Conservation (phyloP, 805 yeast species). For the Zygosaccharomyces rouxii region DNA sequence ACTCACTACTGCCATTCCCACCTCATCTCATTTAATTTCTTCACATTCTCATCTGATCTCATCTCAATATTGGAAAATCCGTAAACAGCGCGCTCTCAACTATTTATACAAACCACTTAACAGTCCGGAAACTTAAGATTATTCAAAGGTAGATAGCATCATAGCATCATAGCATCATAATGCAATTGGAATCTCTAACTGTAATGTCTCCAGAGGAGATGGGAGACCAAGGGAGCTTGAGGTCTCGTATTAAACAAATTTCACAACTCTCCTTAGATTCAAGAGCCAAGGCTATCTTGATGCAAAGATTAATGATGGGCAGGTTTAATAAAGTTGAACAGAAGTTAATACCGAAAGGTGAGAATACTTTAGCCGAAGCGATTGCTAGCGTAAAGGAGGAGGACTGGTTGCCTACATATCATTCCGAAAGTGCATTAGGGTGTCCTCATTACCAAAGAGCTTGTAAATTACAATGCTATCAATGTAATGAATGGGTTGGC, state of each 20-base stretch:
- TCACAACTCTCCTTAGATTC: constrained; percentile 15
- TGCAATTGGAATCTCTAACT: constrained; percentile 11
- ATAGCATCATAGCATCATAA: background rate
- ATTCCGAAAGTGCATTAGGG: constrained; percentile 53
- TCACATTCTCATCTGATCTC: background rate
- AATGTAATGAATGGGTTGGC: constrained; percentile 68
- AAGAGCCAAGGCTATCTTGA: constrained; percentile 32
- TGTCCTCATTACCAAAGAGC: constrained; percentile 80
- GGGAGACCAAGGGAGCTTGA: constrained; percentile 15
- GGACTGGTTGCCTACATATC: constrained; percentile 48
- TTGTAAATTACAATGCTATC: constrained; percentile 77
- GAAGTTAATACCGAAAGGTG: constrained; percentile 19
- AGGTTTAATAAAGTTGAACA: constrained; percentile 51
- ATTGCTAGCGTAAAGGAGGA: constrained; percentile 40
- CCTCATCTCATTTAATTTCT: background rate
- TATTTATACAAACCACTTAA: background rate
- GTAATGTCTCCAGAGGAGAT: constrained; percentile 11
- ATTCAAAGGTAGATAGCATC: background rate
- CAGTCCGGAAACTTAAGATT: too few relatives aligned
- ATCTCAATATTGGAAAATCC: background rate
- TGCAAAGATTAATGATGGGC: constrained; percentile 66
- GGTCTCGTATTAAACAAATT: constrained; percentile 18
- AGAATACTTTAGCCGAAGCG: constrained; percentile 8
- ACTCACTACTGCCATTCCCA: too few relatives aligned
- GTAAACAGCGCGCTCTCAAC: constrained; percentile 3